Base-by-base conservation (phyloP, 1,284 basidiomycete species). In the Cutaneotrichosporon cutaneum region DNA sequence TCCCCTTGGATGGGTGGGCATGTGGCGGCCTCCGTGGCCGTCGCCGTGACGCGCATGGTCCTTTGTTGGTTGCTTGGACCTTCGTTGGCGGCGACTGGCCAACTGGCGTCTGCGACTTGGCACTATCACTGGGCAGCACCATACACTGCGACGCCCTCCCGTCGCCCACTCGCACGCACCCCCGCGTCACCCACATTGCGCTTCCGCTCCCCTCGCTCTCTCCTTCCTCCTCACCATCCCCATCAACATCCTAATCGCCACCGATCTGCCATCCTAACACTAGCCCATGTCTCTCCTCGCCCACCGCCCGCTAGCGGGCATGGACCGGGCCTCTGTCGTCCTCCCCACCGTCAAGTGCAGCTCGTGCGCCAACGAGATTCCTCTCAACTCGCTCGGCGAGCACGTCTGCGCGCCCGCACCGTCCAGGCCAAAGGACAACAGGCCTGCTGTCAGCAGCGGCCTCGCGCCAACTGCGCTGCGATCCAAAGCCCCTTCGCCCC, bases 341-440 rank as follows among this genome's bases (percentile, higher is more conserved):
- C 82, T 94, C 18, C 90, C 91, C 4, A 83, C 86, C 2, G 88
- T 92, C 64, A 93, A 88, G 74, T 94, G 91, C 77, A 90, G 90
- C 3, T 87, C 81, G 44, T 94, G 91, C 76, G 80, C 82, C 68
- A 79, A 81, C 32, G 85, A 84, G 3, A 89, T 93, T 42, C 85
- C 87, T 35, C 82, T 92, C 55, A 81, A 82, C 56, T 82, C 86
- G 35, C 85, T 92, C 44, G 85, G 86, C 51, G 88, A 90, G 63
- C 90, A 92, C 75, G 81, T 86, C 70, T 92, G 90, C 59, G 16
- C 36, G 7, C 54, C 54, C 11, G 16, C 27, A 26, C 54, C 39
- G n/a, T 8, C 39, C 16, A 42, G 39, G 35, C 39, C 16, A 8
- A 42, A 9, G 39, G 18, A 18, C 39, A 42, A 21, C 39, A 42